These are phyloP conservation scores for Willaertia magna DNA, from an alignment of 208 protist species.

Conservation along the genomic window DNA sequence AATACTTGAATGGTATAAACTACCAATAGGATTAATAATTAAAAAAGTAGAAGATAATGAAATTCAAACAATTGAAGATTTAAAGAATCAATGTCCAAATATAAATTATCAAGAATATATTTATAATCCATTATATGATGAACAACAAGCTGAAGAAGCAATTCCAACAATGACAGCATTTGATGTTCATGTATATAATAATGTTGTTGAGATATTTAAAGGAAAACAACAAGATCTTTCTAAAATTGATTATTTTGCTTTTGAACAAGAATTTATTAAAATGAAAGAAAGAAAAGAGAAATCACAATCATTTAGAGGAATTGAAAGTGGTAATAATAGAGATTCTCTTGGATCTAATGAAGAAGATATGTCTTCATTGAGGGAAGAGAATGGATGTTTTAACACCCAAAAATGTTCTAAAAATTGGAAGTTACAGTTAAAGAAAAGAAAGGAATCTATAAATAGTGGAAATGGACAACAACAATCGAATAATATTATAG, in stretches of 20 bases:
- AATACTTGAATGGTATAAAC: too few relatives aligned
- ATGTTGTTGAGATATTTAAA: not conserved
- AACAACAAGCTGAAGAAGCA: not conserved
- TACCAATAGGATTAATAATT: too few relatives aligned
- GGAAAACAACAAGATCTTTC: not conserved
- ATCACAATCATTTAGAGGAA: not conserved
- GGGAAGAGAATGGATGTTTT: not conserved
- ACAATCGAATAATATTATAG: not conserved
- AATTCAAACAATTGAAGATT: not conserved
- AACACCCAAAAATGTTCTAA: not conserved
- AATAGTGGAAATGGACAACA: not conserved
- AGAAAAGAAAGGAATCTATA: not conserved
- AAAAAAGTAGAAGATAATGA: too few relatives aligned
- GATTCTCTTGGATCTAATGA: not conserved
- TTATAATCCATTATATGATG: not conserved
- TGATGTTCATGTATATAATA: not conserved
- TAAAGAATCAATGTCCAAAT: not conserved
- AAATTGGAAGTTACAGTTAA: not conserved
- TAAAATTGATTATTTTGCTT: not conserved
- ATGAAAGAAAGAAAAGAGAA: not conserved
- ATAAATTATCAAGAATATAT: not conserved
- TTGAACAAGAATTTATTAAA: not conserved
- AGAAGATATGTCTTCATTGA: not conserved
- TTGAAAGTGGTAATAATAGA: not conserved
- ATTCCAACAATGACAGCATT: not conserved